Percentiles rank a stretch among this genome's conserved stretches.
Conservation (phyloP, 2,329 filamentous ascomycete species). For the Fusarium guadeloupense region DNA sequence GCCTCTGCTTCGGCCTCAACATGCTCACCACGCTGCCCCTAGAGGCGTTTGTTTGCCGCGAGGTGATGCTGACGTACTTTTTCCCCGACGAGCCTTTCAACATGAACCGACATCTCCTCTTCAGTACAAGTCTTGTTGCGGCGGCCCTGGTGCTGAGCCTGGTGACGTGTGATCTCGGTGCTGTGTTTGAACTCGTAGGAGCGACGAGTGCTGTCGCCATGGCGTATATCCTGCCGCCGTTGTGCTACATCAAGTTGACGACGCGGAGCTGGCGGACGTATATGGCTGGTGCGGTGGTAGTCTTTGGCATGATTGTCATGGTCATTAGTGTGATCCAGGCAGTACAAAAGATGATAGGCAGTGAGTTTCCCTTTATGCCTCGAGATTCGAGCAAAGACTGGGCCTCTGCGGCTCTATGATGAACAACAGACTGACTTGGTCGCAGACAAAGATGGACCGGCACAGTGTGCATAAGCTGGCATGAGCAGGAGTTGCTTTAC, state of each 20-base stretch:
- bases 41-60: conserved; percentile 96
- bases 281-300: conserved; percentile 75
- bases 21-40: conserved; percentile 98
- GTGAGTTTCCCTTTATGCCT: conserved; percentile 42
- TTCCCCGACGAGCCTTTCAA: conserved; percentile 77
- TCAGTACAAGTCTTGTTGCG: conserved; percentile 85
- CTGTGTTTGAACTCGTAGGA: conserved; percentile 95
- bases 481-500: conserved; percentile 4
- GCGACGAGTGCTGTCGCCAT: conserved; percentile 93
- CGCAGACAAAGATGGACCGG: conserved; percentile 41
- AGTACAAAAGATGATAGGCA: conserved; percentile 70
- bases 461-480: conserved; percentile 36
- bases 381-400: too few relatives aligned
- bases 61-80: conserved; percentile 92
- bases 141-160: conserved; percentile 80
- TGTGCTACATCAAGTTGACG: conserved; percentile 95
- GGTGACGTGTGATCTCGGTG: conserved; percentile 90
- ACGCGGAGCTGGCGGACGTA: conserved; percentile 78
- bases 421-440: conserved; percentile 22
- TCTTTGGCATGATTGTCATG: conserved; percentile 84
- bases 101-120: conserved; percentile 83
- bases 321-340: conserved; percentile 80
- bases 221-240: conserved; percentile 92
- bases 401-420: too few relatives aligned
- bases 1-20: conserved; percentile 95